phyloP scores from a whole-genome alignment of 345 rosid genomes.

The Trapa incisa region DNA sequence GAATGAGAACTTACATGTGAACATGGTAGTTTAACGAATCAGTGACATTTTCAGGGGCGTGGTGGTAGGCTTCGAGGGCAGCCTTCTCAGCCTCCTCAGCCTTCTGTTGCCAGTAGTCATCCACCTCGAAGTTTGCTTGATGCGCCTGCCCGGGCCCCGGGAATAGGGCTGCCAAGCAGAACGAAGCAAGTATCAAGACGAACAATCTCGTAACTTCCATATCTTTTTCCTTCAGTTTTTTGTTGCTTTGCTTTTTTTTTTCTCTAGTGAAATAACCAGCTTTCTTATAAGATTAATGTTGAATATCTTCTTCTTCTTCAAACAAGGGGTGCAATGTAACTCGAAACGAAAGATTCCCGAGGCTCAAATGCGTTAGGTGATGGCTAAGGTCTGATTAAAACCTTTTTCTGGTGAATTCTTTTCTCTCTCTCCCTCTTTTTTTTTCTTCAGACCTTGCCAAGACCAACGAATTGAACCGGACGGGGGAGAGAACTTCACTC shows the following conservation, averaged over 20 bases:
- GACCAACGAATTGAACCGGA: background rate
- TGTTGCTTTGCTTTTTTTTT: too few relatives aligned
- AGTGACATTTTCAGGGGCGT: conserved; percentile 19
- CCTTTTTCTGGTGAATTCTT: background rate
- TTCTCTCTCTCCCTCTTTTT: background rate
- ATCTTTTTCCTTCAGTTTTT: background rate
- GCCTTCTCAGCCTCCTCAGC: conserved; percentile 16
- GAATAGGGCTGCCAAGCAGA: conserved; percentile 3
- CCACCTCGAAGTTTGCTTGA: conserved; percentile 10
- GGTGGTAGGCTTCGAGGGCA: conserved; percentile 19
- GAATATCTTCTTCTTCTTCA: too few relatives aligned
- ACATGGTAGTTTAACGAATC: conserved; percentile 16
- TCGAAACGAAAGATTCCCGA: background rate
- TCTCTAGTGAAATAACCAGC: background rate
- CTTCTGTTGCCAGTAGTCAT: conserved; percentile 27
- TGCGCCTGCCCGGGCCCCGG: conserved; percentile 12
- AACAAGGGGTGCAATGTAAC: background rate
- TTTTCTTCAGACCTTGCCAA: conserved; percentile 3
- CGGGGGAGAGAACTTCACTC: background rate
- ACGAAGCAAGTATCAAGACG: conserved; percentile 1
- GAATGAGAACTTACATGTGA: conserved; percentile 10
- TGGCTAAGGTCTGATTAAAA: conserved; percentile 10
- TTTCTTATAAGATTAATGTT: too few relatives aligned
- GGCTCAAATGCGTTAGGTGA: conserved; percentile 3
- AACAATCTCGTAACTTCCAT: conserved; percentile 7